Conservation (phyloP, 176 grass and related monocot species). For the Luzula sylvatica region DNA sequence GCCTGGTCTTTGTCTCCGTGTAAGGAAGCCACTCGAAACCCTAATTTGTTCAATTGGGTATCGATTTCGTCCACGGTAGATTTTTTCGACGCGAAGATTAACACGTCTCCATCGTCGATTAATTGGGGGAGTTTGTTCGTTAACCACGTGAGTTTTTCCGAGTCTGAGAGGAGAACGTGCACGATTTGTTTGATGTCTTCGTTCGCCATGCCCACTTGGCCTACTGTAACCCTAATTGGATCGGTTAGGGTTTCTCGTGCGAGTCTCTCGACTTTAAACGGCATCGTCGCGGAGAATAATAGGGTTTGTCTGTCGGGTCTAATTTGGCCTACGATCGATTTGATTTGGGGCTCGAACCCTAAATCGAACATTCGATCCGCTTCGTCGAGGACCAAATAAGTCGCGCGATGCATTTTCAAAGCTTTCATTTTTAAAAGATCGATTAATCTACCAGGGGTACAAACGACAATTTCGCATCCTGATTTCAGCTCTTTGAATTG, state of each 20-base stretch:
- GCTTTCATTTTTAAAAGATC: slow-evolving; percentile 99
- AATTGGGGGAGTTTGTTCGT: slow-evolving; percentile 67
- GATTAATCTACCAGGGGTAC: slow-evolving; percentile 91
- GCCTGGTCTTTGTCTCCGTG: slow-evolving; percentile 99
- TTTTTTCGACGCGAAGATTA: slow-evolving; percentile 92
- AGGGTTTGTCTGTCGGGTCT: slow-evolving; percentile 95
- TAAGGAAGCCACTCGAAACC: slow-evolving; percentile 83
- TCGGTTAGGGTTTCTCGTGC: slow-evolving; percentile 90
- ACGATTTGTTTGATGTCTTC: slow-evolving; percentile 99
- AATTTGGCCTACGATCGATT: slow-evolving; percentile 94
- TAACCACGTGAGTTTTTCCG: slow-evolving; percentile 92
- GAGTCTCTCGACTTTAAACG: slow-evolving; percentile 89
- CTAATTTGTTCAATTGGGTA: slow-evolving; percentile 63
- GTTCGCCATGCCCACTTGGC: slow-evolving; percentile 90
- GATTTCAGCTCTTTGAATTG: slow-evolving; percentile 98
- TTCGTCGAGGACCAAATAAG: slow-evolving; percentile 96
- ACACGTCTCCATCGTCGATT: slow-evolving; percentile 94
- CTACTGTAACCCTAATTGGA: slow-evolving; percentile 88
- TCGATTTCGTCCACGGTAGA: slow-evolving; percentile 84
- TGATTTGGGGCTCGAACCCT: slow-evolving; percentile 92
- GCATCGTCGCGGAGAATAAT: slow-evolving; percentile 99
- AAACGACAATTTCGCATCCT: slow-evolving; percentile 87
- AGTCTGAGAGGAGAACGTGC: slow-evolving; percentile 85
- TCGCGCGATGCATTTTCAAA: slow-evolving; percentile 71
- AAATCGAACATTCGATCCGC: slow-evolving; percentile 99